These are phyloP conservation scores for Fusarium xyrophilum DNA, from an alignment of 2,329 filamentous ascomycete genomes.

Conservation along the genomic window DNA sequence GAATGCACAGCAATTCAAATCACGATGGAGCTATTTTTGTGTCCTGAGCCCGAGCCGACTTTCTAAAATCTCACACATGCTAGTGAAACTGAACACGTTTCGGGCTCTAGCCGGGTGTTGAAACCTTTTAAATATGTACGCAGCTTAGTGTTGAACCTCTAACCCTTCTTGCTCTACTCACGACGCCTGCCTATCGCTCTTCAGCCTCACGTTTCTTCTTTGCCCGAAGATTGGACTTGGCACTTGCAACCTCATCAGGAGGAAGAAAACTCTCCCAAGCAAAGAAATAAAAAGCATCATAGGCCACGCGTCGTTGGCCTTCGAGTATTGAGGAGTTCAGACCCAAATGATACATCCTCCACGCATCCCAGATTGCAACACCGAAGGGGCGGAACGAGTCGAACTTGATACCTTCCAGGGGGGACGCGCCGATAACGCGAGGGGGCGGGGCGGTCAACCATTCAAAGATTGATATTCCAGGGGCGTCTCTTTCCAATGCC, in stretches of 20 bases:
- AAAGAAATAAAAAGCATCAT: neutral
- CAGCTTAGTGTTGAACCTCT: too few relatives aligned
- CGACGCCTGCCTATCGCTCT: neutral
- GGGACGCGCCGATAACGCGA: neutral
- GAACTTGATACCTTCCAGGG: conserved; percentile 22
- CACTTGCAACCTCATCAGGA: neutral
- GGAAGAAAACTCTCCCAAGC: conserved; percentile 20
- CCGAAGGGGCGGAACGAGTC: conserved; percentile 27
- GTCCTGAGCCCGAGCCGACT: too few relatives aligned
- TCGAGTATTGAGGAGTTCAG: neutral
- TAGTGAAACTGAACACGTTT: too few relatives aligned
- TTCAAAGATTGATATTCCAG: neutral
- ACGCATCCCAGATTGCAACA: conserved; percentile 30
- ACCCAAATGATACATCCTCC: conserved; percentile 26
- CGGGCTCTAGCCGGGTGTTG: too few relatives aligned
- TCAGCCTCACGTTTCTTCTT: neutral
- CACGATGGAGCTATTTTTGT: too few relatives aligned
- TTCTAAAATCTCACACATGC: too few relatives aligned
- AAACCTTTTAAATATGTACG: too few relatives aligned
- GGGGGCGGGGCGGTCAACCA: neutral
- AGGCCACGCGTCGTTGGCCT: neutral
- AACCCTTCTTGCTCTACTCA: too few relatives aligned
- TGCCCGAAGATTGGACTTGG: neutral
- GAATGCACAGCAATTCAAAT: too few relatives aligned
- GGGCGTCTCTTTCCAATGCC: neutral